Base-by-base conservation (phyloP, 139 green algal genomes). In the Raphidocelis subcapitata region DNA sequence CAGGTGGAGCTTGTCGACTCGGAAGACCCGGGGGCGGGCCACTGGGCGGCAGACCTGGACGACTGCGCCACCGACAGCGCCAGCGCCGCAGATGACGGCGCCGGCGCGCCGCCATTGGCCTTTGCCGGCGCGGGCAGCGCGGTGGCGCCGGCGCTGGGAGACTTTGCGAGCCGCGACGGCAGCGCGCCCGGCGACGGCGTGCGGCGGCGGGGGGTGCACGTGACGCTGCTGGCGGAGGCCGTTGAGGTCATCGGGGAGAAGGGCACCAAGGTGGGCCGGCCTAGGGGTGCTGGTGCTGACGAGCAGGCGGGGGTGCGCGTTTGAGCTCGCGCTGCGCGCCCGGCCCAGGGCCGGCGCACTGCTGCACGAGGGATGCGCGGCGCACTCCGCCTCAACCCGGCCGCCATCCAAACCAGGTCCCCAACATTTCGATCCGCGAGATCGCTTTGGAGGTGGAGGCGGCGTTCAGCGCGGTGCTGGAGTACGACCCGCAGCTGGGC, bases 181-280 rank as follows among this genome's bases (percentile, higher is more conserved):
- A n/a, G n/a, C n/a, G n/a, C n/a, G n/a, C n/a, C n/a, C n/a, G n/a
- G n/a, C n/a, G n/a, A n/a, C n/a, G n/a, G n/a, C n/a, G n/a, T n/a
- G n/a, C n/a, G 28, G 5, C 73, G 84, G 32, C 71, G 62, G 57
- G 84, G 81, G 15, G 62, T 91, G 63, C 88, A 86, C 66, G 84
- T 88, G 49, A 85, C 84, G 67, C 62, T 87, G 52, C 62, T 84
- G 67, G 82, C 68, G 18, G 77, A 87, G 77, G 49, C 61, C 3
- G 49, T 95, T 67, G 86, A 88, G 62, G 72, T 95, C 63, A 54
- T 91, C 15, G 90, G 90, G 12, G 90, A 95, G 81, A 65, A 75
- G n/a, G 90, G 90, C 31, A 92, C 82, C 57, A 91, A 92, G 74
- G 86, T 83, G 36, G 37, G 67, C 16, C 28, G 37, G 10, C 23